phyloP scores from a whole-genome alignment of 371 early-diverging fungal species.

The Rhizopus arrhizus region DNA sequence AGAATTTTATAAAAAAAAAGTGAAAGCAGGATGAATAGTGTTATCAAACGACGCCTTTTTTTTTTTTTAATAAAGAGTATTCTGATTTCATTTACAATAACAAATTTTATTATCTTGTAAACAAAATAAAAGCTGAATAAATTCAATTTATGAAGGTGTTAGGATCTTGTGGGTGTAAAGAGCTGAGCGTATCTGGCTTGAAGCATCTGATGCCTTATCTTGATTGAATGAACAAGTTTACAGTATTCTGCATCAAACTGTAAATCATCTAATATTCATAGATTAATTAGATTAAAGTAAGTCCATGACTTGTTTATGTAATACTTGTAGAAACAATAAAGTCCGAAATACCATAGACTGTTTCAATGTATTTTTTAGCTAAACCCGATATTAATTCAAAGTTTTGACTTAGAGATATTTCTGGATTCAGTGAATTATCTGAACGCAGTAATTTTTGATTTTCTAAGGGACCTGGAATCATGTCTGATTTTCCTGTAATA shows the following conservation, averaged over 20 bases:
- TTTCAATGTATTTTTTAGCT: conserved; percentile 20
- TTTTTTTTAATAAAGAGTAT: too few species aligned
- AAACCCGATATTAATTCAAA: conserved; percentile 18
- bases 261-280: conserved; percentile 4
- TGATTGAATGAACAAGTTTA: conserved; percentile 19
- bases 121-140: too few species aligned
- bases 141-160: too few species aligned
- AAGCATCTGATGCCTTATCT: not conserved
- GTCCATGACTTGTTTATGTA: not conserved
- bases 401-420: conserved; percentile 12
- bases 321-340: conserved; percentile 16
- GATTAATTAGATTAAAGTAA: not conserved
- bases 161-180: too few species aligned
- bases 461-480: not conserved
- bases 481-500: conserved; percentile 11
- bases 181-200: not conserved
- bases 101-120: too few species aligned
- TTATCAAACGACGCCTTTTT: too few species aligned
- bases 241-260: conserved; percentile 20
- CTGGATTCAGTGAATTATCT: conserved; percentile 12
- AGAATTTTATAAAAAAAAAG: too few species aligned
- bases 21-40: too few species aligned
- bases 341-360: conserved; percentile 9
- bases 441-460: conserved; percentile 5
- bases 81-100: too few species aligned